phyloP scores from a whole-genome alignment of 139 green algal species.

The Choricystis sp. region DNA sequence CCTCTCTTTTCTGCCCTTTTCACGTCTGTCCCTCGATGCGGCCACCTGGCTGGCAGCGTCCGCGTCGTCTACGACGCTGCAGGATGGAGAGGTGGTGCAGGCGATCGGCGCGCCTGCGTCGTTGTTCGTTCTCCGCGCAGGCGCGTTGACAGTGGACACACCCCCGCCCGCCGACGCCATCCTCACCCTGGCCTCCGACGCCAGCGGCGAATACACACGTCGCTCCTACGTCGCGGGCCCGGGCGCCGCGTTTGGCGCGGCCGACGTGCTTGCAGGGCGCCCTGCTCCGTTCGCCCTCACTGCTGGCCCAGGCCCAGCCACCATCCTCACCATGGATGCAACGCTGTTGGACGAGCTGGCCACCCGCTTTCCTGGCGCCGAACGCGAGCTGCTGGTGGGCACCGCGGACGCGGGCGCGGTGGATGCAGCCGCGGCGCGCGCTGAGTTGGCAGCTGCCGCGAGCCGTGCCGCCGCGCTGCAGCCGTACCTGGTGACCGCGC shows the following conservation, averaged over 20 bases:
- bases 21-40: neutral
- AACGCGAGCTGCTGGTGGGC: neutral
- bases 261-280: neutral
- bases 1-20: neutral
- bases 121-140: too few relatives aligned
- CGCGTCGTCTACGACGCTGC: neutral
- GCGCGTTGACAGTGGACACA: too few relatives aligned
- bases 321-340: neutral
- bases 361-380: neutral
- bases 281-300: neutral
- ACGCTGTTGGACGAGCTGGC: neutral
- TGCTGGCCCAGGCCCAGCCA: neutral
- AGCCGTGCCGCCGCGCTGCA: slow-evolving; percentile 15
- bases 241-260: neutral
- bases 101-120: too few relatives aligned
- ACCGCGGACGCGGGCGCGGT: neutral
- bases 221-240: neutral
- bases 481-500: slow-evolving; percentile 34
- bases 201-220: neutral
- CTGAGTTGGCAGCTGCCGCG: neutral
- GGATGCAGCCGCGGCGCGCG: neutral
- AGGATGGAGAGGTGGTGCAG: too few relatives aligned
- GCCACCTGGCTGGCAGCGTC: neutral
- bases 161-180: neutral
- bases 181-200: neutral